Percentiles rank a stretch among this genome's conserved stretches.
phyloP scores from a whole-genome alignment of 164 flowering plant genomes.

The Euptelea pleiosperma region DNA sequence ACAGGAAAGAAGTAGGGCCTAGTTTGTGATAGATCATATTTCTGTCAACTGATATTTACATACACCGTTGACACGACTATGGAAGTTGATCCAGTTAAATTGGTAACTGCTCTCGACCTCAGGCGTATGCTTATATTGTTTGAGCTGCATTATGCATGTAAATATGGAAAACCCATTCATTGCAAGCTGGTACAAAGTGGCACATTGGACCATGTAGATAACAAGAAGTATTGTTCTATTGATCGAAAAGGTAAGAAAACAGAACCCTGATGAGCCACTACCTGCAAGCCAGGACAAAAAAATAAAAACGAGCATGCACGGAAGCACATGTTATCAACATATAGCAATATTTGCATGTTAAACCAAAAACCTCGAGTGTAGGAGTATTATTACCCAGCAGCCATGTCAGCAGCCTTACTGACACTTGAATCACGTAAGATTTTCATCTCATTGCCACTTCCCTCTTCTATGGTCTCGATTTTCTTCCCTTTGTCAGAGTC shows the following conservation, averaged over 20 bases:
- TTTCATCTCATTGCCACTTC: slow-evolving; percentile 61
- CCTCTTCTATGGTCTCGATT: slow-evolving; percentile 50
- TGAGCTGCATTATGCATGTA: too few species aligned
- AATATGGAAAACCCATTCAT: too few species aligned
- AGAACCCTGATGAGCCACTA: background rate
- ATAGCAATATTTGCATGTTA: background rate
- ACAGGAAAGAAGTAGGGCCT: too few species aligned
- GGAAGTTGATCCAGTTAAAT: too few species aligned
- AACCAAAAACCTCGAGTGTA: background rate
- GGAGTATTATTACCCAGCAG: slow-evolving; percentile 71
- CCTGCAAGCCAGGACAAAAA: too few species aligned
- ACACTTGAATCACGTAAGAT: slow-evolving; percentile 77
- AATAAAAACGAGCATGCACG: background rate
- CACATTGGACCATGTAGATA: background rate
- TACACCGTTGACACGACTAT: too few species aligned
- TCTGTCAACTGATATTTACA: too few species aligned
- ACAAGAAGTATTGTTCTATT: background rate
- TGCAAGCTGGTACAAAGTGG: background rate
- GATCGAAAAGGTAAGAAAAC: background rate
- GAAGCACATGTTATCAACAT: background rate
- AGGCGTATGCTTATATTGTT: background rate
- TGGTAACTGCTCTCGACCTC: background rate
- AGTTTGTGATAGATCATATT: too few species aligned
- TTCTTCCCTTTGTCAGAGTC: slow-evolving; percentile 81
- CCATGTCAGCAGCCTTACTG: slow-evolving; percentile 96